phyloP scores from a whole-genome alignment of 2,329 filamentous ascomycete species.

The Epichloe aotearoae region DNA sequence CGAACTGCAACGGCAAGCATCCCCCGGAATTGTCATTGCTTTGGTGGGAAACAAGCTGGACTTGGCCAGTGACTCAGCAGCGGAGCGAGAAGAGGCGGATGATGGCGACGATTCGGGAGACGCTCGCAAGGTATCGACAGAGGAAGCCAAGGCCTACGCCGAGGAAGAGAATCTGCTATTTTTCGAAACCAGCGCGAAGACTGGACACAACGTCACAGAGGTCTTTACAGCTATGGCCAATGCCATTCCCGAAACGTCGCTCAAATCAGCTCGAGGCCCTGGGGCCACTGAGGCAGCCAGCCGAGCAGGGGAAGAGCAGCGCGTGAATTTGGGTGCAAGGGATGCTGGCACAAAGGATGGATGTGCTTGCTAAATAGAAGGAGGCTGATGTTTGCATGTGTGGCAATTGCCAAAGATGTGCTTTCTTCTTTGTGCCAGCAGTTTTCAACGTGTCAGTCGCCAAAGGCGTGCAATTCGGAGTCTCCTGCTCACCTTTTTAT shows the following conservation, averaged over 20 bases:
- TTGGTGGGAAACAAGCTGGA: conserved; percentile 96
- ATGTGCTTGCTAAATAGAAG: conserved; percentile 61
- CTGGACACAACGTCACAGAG: conserved; percentile 82
- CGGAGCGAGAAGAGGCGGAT: conserved; percentile 35
- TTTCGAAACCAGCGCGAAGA: conserved; percentile 97
- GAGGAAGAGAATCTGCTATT: conserved; percentile 91
- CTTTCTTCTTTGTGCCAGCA: conserved; percentile 4
- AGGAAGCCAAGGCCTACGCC: conserved; percentile 83
- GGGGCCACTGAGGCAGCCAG: conserved; percentile 49
- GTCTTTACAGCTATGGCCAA: conserved; percentile 98
- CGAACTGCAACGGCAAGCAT: conserved; percentile 90
- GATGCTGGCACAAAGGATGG: conserved; percentile 74
- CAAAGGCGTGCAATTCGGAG: conserved; percentile 10
- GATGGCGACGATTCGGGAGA: conserved; percentile 53
- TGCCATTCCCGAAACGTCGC: conserved; percentile 88
- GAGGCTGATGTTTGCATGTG: conserved; percentile 1
- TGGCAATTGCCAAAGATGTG: background rate
- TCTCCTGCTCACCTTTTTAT: background rate
- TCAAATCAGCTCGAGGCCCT: conserved; percentile 75
- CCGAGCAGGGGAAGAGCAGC: conserved; percentile 51
- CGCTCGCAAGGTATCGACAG: conserved; percentile 78
- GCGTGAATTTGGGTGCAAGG: conserved; percentile 69
- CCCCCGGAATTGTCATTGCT: conserved; percentile 85
- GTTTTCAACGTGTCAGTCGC: conserved; percentile 8
- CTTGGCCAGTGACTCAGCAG: conserved; percentile 51